phyloP scores from a whole-genome alignment of 345 rosid genomes.

The Brassica rapa region DNA sequence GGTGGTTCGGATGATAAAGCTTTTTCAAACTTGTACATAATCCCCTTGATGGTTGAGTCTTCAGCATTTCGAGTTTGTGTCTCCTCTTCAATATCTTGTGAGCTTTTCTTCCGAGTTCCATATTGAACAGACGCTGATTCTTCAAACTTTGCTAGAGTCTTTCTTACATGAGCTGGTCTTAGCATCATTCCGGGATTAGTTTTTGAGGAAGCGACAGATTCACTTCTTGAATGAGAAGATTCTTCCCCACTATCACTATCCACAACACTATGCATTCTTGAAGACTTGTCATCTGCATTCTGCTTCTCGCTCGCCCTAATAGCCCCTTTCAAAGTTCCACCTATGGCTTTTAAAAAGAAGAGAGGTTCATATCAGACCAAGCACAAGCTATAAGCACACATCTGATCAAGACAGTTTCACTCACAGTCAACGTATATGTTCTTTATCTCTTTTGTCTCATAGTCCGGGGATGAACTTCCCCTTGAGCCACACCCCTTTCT shows the following conservation, averaged over 20 bases:
- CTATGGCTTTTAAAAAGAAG: conserved; percentile 57
- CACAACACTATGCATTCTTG: conserved; percentile 39
- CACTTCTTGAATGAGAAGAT: conserved; percentile 48
- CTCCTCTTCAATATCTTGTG: conserved; percentile 41
- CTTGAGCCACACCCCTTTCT: conserved; percentile 51
- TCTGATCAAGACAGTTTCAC: conserved; percentile 35
- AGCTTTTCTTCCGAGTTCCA: conserved; percentile 33
- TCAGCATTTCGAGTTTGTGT: conserved; percentile 45
- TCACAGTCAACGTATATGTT: conserved; percentile 94
- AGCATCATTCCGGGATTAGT: conserved; percentile 88
- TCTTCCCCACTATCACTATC: conserved; percentile 59
- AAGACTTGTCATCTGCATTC: conserved; percentile 47
- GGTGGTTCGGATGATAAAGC: conserved; percentile 46
- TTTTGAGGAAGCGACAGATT: conserved; percentile 70
- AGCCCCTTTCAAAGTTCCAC: conserved; percentile 52
- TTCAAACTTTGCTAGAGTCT: conserved; percentile 56
- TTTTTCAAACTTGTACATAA: conserved; percentile 48
- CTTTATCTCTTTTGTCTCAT: conserved; percentile 76
- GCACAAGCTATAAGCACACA: conserved; percentile 9
- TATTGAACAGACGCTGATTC: conserved; percentile 50
- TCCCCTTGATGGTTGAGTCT: conserved; percentile 43
- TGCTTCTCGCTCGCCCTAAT: conserved; percentile 43
- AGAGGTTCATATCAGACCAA: conserved; percentile 33
- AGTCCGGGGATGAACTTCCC: conserved; percentile 61
- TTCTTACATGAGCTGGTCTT: conserved; percentile 75